These are phyloP conservation scores for Gossypium lobatum DNA, from an alignment of 441 rosid genomes.

Conservation along the genomic window DNA sequence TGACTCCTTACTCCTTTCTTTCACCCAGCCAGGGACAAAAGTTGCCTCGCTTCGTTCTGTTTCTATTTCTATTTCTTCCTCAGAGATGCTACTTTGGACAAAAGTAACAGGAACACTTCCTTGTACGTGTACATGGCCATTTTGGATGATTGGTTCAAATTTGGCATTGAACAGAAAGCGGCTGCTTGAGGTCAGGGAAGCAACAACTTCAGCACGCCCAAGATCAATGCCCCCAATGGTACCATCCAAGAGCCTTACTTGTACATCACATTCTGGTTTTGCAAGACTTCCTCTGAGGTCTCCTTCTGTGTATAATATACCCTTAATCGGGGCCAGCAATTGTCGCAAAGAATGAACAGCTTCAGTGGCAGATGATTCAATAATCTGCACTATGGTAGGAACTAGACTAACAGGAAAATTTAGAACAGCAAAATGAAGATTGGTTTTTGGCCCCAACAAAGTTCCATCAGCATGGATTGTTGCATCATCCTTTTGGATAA, in stretches of 20 bases:
- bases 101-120: conserved; percentile 91
- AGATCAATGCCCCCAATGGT: conserved; percentile 95
- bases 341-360: conserved; percentile 82
- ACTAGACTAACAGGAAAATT: conserved; percentile 94
- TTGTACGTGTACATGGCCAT: conserved; percentile 93
- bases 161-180: conserved; percentile 96
- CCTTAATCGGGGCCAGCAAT: conserved; percentile 83
- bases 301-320: conserved; percentile 97
- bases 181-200: conserved; percentile 84
- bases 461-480: conserved; percentile 98
- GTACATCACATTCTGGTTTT: conserved; percentile 97
- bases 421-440: conserved; percentile 97
- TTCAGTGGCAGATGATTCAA: conserved; percentile 89
- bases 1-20: conserved; percentile 57
- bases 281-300: conserved; percentile 95
- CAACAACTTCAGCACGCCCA: conserved; percentile 96
- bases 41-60: conserved; percentile 46
- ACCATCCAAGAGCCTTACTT: conserved; percentile 95
- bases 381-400: conserved; percentile 85
- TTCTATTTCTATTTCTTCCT: conserved; percentile 56
- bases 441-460: conserved; percentile 85
- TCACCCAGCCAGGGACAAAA: conserved; percentile 76
- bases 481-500: conserved; percentile 95
- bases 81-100: conserved; percentile 49
- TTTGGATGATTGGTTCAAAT: conserved; percentile 82